These are phyloP conservation scores for Trichoderma endophyticum DNA, from an alignment of 2,329 filamentous ascomycete species.

Conservation along the genomic window DNA sequence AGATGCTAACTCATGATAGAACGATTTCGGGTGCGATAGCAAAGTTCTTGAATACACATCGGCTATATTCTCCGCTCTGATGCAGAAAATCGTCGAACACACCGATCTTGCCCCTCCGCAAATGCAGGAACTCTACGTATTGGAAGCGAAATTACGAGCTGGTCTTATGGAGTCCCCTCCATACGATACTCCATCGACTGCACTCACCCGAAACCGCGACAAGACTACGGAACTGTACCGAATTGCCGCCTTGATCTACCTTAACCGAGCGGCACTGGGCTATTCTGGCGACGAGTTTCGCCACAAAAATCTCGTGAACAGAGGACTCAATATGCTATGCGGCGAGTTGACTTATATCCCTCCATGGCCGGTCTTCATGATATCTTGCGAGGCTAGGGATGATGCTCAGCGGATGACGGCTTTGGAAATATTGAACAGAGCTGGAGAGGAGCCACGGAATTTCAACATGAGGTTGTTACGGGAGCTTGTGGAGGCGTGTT, in stretches of 20 bases:
- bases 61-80: not conserved
- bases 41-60: not conserved
- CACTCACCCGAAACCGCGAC: not conserved
- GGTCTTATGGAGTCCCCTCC: not conserved
- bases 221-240: not conserved
- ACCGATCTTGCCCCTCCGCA: not conserved
- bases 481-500: constrained; percentile 2
- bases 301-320: not conserved
- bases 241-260: not conserved
- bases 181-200: not conserved
- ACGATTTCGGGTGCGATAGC: not conserved
- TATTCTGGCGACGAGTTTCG: not conserved
- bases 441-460: not conserved
- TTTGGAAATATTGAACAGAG: not conserved
- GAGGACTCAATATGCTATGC: not conserved
- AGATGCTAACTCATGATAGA: not conserved
- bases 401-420: not conserved
- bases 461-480: not conserved
- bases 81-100: not conserved
- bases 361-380: not conserved
- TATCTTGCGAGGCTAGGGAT: not conserved
- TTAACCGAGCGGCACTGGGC: not conserved
- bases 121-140: not conserved
- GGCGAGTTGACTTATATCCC: not conserved
- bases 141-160: not conserved